Percentiles rank a stretch among this genome's conserved stretches.
phyloP scores from a whole-genome alignment of 352 stramenopile species.

The Saprolegnia diclina region DNA sequence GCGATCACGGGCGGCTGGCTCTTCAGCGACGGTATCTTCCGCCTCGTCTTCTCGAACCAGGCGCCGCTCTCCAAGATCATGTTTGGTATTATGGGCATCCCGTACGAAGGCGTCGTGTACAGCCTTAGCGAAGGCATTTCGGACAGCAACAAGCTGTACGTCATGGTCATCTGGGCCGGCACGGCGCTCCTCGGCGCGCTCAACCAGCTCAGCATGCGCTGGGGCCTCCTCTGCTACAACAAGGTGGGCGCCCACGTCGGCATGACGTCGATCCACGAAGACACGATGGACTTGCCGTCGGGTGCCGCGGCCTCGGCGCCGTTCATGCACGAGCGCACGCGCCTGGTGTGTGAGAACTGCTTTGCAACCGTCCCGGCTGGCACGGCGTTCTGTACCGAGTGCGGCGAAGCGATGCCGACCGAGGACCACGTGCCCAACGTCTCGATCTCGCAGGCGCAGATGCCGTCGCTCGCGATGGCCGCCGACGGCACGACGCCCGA shows the following conservation, averaged over 20 bases:
- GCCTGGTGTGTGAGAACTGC: conserved; percentile 85
- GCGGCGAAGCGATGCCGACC: conserved; percentile 75
- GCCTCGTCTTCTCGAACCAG: conserved; percentile 48
- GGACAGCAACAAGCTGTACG: conserved; percentile 47
- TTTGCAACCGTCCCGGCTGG: conserved; percentile 76
- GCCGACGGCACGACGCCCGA: conserved; percentile 65
- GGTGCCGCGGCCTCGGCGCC: conserved; percentile 61
- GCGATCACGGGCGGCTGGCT: conserved; percentile 69
- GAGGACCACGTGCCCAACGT: conserved; percentile 63
- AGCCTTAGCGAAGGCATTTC: conserved; percentile 50
- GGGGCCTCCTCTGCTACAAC: conserved; percentile 87
- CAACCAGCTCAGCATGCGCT: conserved; percentile 83
- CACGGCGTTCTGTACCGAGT: conserved; percentile 85
- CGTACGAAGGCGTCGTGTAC: conserved; percentile 42
- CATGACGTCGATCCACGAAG: conserved; percentile 46
- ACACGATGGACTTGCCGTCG: conserved; percentile 63
- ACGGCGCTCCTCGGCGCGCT: conserved; percentile 51
- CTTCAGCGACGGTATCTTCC: conserved; percentile 60
- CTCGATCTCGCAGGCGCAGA: conserved; percentile 83
- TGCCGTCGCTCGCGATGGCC: conserved; percentile 80
- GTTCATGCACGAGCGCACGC: conserved; percentile 50
- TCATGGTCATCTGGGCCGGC: conserved; percentile 76
- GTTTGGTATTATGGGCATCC: conserved; percentile 60
- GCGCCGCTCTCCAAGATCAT: conserved; percentile 57
- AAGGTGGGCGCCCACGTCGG: conserved; percentile 67